These are phyloP conservation scores for Carex arenaria DNA, from an alignment of 202 grass and related monocot species.

Conservation along the genomic window DNA sequence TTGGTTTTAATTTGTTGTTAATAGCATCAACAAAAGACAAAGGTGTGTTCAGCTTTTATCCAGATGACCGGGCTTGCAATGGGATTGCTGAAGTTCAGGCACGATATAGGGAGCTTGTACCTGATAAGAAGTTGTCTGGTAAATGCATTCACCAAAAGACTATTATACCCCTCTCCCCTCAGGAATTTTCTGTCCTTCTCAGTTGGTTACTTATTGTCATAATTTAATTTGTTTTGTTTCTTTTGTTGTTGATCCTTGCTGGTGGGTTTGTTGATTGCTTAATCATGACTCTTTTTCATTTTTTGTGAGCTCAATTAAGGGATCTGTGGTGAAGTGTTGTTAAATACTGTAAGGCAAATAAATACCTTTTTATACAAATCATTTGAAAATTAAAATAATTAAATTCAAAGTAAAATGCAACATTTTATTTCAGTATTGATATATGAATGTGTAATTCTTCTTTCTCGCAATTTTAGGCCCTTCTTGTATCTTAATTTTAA, in stretches of 20 bases:
- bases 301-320: neutral
- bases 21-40: slow-evolving; percentile 44
- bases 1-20: neutral
- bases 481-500: neutral
- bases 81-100: slow-evolving; percentile 30
- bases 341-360: neutral
- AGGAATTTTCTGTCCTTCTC: neutral
- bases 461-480: too few relatives aligned
- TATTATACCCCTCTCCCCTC: neutral
- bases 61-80: slow-evolving; percentile 19
- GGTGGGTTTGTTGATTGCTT: neutral
- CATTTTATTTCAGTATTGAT: neutral
- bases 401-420: neutral
- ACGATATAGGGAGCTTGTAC: slow-evolving; percentile 43
- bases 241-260: neutral
- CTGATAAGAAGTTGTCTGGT: slow-evolving; percentile 34
- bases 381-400: neutral
- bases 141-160: neutral
- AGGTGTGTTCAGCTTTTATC: slow-evolving; percentile 49
- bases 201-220: neutral
- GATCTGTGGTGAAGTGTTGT: neutral
- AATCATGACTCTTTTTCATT: neutral
- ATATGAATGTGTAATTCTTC: neutral
- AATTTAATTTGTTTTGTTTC: neutral
- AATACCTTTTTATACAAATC: neutral